Percentiles rank a stretch among this genome's conserved stretches.
These are phyloP conservation scores for Claviceps digitariae DNA, from an alignment of 2,329 filamentous ascomycete species.

Conservation along the genomic window DNA sequence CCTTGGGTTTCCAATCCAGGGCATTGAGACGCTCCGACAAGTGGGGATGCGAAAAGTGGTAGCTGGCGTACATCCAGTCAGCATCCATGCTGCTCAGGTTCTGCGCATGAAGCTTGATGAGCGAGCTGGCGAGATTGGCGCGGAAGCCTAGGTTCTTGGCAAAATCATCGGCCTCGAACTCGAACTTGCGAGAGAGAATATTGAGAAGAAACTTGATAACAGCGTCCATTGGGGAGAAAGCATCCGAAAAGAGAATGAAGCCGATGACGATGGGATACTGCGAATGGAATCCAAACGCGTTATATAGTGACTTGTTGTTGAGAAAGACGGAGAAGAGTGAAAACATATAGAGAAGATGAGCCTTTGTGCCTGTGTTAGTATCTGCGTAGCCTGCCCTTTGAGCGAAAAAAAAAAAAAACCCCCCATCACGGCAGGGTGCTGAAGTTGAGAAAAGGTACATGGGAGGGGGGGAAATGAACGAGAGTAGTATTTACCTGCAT, in stretches of 20 bases:
- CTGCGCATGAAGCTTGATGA: slow-evolving; percentile 97
- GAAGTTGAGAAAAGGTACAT: too few relatives aligned
- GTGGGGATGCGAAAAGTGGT: slow-evolving; percentile 97
- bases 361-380: slow-evolving; percentile 30
- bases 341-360: slow-evolving; percentile 94
- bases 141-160: slow-evolving; percentile 75
- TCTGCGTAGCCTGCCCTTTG: background rate
- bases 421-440: too few relatives aligned
- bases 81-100: slow-evolving; percentile 98
- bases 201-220: slow-evolving; percentile 94
- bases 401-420: background rate
- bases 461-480: too few relatives aligned
- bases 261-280: slow-evolving; percentile 89
- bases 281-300: slow-evolving; percentile 75
- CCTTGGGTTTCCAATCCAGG: slow-evolving; percentile 65
- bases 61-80: slow-evolving; percentile 95
- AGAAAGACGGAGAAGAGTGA: slow-evolving; percentile 94
- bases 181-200: slow-evolving; percentile 82
- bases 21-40: slow-evolving; percentile 85
- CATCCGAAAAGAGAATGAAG: slow-evolving; percentile 94
- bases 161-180: slow-evolving; percentile 92
- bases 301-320: slow-evolving; percentile 84
- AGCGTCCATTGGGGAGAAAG: slow-evolving; percentile 89
- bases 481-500: slow-evolving; percentile 45
- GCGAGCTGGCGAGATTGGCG: slow-evolving; percentile 65